Evolutionary conservation across 805 yeast species (phyloP).

Genomic region (Ogataea degrootiae): DNA sequence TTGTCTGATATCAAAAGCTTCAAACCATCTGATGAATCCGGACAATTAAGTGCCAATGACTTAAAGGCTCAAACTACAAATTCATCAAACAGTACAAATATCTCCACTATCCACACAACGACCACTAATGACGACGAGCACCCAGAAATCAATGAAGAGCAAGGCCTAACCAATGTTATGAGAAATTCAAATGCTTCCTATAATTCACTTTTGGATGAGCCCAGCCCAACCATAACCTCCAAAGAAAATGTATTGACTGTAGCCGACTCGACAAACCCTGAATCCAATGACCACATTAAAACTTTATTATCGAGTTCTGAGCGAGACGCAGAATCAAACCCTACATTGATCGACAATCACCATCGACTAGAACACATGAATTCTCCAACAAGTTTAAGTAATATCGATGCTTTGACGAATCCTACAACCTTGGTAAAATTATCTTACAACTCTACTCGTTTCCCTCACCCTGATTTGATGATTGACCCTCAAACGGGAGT

Average conservation of each 20-base stretch:
- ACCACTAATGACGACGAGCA: background rate
- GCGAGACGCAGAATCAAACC: conserved; percentile 1
- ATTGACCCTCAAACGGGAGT: conserved; percentile 43
- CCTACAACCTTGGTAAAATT: conserved; percentile 12
- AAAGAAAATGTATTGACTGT: too few species aligned
- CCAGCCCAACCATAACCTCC: too few species aligned
- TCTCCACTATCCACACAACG: background rate
- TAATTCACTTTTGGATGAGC: too few species aligned
- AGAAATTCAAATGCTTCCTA: too few species aligned
- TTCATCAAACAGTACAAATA: background rate
- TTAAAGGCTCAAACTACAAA: background rate
- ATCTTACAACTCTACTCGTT: conserved; percentile 35
- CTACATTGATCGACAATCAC: background rate
- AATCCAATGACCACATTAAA: background rate
- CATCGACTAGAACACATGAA: conserved; percentile 8
- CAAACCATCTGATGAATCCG: conserved; percentile 4
- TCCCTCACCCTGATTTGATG: conserved; percentile 60
- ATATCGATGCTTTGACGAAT: background rate
- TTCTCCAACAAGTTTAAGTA: conserved; percentile 14
- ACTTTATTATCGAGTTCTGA: background rate
- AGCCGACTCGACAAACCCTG: too few species aligned
- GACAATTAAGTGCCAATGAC: background rate
- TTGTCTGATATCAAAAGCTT: conserved; percentile 36
- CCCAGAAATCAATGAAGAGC: background rate
- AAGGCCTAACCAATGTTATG: too few species aligned